A percentile compares a stretch with the other conserved stretches of the same genome.
These are phyloP conservation scores for Viridothelium virens DNA, from an alignment of 495 filamentous ascomycete species.

Conservation along the genomic window DNA sequence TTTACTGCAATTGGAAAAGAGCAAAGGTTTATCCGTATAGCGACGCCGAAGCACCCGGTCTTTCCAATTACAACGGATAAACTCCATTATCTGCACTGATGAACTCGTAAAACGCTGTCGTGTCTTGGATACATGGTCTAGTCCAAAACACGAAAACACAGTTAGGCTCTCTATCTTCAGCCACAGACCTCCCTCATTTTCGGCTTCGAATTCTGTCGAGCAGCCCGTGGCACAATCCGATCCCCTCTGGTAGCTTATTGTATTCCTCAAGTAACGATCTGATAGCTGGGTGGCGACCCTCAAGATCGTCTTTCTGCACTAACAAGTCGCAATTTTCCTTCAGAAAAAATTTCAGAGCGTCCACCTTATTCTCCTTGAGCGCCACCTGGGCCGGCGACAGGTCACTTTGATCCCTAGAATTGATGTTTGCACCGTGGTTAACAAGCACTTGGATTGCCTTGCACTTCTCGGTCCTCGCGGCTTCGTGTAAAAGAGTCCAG, in stretches of 20 bases:
- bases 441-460: neutral
- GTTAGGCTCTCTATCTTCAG: too few relatives aligned
- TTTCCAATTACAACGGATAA: too few relatives aligned
- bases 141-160: too few relatives aligned
- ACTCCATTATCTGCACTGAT: too few relatives aligned
- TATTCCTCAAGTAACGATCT: neutral
- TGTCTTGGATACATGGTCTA: too few relatives aligned
- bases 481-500: neutral
- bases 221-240: neutral
- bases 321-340: neutral
- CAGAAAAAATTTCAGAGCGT: neutral
- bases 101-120: too few relatives aligned
- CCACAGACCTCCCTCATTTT: too few relatives aligned
- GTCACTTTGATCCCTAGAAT: neutral
- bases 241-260: conserved; percentile 1
- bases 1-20: too few relatives aligned
- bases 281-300: neutral
- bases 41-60: too few relatives aligned
- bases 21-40: too few relatives aligned
- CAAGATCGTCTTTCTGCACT: neutral
- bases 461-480: neutral
- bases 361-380: neutral
- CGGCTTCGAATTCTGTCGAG: too few relatives aligned
- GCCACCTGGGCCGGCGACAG: neutral
- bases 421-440: conserved; percentile 4